phyloP scores from a whole-genome alignment of 257 asterid species.

The Solanum habrochaites region DNA sequence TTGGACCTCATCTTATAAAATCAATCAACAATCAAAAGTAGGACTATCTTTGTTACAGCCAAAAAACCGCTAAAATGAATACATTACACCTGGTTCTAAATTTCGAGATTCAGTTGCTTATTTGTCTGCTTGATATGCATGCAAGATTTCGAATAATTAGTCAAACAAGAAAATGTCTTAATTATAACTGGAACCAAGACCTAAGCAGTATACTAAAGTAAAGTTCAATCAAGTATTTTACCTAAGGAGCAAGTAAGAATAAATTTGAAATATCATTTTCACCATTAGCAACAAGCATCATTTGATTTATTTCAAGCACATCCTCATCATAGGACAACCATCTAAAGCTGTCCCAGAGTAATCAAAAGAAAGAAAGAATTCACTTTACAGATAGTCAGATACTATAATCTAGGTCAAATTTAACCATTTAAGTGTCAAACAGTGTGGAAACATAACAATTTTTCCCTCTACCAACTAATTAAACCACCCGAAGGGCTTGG shows the following conservation, averaged over 20 bases:
- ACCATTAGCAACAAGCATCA: neutral
- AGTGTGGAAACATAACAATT: neutral
- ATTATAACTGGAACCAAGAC: neutral
- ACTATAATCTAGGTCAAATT: neutral
- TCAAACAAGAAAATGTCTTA: neutral
- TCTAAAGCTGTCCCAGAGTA: neutral
- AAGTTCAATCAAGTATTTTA: neutral
- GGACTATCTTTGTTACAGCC: neutral
- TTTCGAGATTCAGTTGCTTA: neutral
- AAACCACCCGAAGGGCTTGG: neutral
- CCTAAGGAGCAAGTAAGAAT: neutral
- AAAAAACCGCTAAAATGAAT: neutral
- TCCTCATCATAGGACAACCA: neutral
- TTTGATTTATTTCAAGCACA: neutral
- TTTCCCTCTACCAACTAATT: neutral
- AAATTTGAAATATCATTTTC: neutral
- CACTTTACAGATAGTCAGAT: neutral
- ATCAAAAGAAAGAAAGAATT: neutral
- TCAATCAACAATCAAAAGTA: neutral
- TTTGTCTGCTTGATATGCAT: neutral
- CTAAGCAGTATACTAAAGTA: neutral
- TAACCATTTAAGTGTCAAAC: neutral
- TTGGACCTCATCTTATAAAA: neutral
- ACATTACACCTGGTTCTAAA: neutral
- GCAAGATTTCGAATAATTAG: neutral